Base-by-base conservation (phyloP, 106 monocot species). In the Triglochin maritima region DNA sequence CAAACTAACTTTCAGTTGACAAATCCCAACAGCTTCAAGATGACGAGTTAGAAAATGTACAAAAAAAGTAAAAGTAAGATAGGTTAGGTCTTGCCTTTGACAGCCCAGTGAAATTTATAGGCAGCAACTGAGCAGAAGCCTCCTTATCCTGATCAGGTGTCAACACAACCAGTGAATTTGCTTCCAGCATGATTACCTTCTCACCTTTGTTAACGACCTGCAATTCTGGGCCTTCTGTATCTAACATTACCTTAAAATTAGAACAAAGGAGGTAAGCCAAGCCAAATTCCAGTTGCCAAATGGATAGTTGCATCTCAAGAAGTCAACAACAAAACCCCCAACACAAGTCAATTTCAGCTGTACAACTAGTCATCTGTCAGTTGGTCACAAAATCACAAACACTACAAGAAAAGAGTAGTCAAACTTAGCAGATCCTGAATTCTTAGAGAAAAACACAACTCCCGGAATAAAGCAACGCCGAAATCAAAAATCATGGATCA, bases 191-290 rank as follows among this genome's bases (percentile, higher is more conserved):
- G 50, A 70, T 70, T 47, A 59, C 70, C 59, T 47, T 16, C 15
- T 60, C 70, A 47, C 59, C 60, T 70, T 60, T 70, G 13, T 70
- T 70, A 6, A 70, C 48, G 41, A 70, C 70, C 70, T 70, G 70
- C 70, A 70, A 70, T 17, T 70, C 70, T 9, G 70, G 59, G 5
- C 70, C 70, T 41, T 16, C 70, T 4, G 70, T 68, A 11, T 68
- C 68, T 15, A 68, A 56, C 68, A 68, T 68, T 46, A 68, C 56
- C 68, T 70, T 59, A 56, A 51, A 49, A 49, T 29, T 44, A 12
- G 12, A 62, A 11, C 12, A 0, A 62, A 45, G 62, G 7, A 5
- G n/a, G 44, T 4, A 44, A 29, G n/a, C 11, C 43, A 12, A 29
- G 29, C 29, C 29, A 29, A 29, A 29, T 29, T 29, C 29, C 44